These are phyloP conservation scores for Ailanthus altissimus DNA, from an alignment of 345 rosid species.

Conservation along the genomic window DNA sequence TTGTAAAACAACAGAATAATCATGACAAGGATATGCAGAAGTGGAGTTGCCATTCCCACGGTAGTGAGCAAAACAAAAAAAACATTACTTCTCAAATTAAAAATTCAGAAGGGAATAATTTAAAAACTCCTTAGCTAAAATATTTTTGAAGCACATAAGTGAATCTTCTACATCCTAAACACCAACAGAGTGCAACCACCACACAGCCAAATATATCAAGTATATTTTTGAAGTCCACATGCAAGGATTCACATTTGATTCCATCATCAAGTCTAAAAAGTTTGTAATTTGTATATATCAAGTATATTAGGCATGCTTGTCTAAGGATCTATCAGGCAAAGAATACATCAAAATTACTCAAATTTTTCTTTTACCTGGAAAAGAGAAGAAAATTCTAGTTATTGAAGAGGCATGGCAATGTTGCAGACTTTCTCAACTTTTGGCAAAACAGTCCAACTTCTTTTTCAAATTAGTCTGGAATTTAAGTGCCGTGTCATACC, in stretches of 20 bases:
- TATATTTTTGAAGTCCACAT: too few relatives aligned
- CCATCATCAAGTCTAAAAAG: not conserved
- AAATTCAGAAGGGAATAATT: not conserved
- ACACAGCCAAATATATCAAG: too few relatives aligned
- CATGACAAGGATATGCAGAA: too few relatives aligned
- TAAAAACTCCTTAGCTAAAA: too few relatives aligned
- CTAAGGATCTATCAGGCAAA: not conserved
- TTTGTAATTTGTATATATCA: not conserved
- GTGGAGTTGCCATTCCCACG: too few relatives aligned
- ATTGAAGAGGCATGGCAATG: not conserved
- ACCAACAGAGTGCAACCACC: too few relatives aligned
- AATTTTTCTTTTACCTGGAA: not conserved
- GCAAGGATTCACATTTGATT: not conserved
- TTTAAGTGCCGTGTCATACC: not conserved
- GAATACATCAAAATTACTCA: not conserved
- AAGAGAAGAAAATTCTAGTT: not conserved
- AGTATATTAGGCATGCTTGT: not conserved
- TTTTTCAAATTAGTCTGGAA: not conserved
- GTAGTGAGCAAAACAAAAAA: too few relatives aligned
- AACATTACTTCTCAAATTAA: too few relatives aligned
- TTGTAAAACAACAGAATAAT: too few relatives aligned
- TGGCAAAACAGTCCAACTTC: not conserved
- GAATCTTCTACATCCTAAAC: too few relatives aligned
- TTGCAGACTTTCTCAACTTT: not conserved
- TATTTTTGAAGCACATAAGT: too few relatives aligned